Evolutionary conservation across 176 grass and related monocot species (phyloP).

Genomic region (Oropetium thomaeum): DNA sequence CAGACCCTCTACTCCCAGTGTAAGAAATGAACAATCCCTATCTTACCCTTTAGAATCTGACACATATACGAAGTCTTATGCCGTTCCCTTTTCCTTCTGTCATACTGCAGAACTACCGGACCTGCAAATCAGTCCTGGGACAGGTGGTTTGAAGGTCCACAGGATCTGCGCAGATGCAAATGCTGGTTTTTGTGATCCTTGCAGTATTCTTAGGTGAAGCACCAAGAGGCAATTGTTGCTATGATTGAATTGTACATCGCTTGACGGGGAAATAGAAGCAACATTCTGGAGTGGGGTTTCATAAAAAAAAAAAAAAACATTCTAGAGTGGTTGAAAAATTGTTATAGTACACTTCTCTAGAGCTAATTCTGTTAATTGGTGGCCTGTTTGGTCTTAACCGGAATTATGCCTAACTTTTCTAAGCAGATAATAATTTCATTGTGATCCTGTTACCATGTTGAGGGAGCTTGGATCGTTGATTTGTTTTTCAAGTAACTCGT

Average conservation of each 20-base stretch:
- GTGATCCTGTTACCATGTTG: not conserved
- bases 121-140: constrained; percentile 62
- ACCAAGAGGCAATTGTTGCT: constrained; percentile 6
- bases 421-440: not conserved
- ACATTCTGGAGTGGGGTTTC: too few relatives aligned
- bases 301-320: too few relatives aligned
- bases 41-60: not conserved
- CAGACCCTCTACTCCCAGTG: constrained; percentile 82
- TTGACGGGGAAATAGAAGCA: too few relatives aligned
- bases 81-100: not conserved
- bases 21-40: constrained; percentile 32
- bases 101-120: constrained; percentile 56
- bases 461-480: too few relatives aligned
- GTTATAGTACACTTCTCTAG: constrained; percentile 6
- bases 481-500: too few relatives aligned
- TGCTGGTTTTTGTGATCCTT: constrained; percentile 76
- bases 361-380: not conserved
- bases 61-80: not conserved
- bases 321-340: not conserved
- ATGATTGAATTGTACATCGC: constrained; percentile 12
- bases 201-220: not conserved
- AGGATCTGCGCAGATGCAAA: constrained; percentile 64
- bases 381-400: not conserved
- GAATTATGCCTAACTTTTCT: not conserved
- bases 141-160: constrained; percentile 82